Conservation (phyloP, 176 grass and related monocot species). For the Avena atlantica region DNA sequence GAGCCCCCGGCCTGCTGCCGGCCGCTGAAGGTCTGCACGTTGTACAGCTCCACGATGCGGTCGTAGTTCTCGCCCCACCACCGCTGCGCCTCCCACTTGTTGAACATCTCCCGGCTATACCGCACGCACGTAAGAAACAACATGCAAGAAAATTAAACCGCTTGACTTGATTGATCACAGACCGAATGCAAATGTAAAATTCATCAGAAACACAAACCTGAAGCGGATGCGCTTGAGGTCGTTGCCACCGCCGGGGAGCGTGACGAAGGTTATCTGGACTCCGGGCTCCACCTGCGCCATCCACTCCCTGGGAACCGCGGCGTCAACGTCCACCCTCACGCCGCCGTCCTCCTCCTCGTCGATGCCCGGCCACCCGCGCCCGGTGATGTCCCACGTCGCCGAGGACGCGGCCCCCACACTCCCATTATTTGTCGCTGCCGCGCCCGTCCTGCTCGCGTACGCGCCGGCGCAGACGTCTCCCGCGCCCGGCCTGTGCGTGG, state of each 20-base stretch:
- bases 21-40: slow-evolving; percentile 82
- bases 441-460: slow-evolving; percentile 26
- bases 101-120: slow-evolving; percentile 85
- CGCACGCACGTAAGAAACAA: too few species aligned
- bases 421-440: background rate
- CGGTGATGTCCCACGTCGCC: slow-evolving; percentile 56
- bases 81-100: slow-evolving; percentile 98
- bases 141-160: too few species aligned
- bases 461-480: slow-evolving; percentile 28
- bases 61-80: slow-evolving; percentile 99
- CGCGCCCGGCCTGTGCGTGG: background rate
- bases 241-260: slow-evolving; percentile 78
- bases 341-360: slow-evolving; percentile 35
- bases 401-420: slow-evolving; percentile 44
- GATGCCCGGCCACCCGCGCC: slow-evolving; percentile 15
- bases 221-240: slow-evolving; percentile 98
- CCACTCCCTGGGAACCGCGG: slow-evolving; percentile 73
- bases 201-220: slow-evolving; percentile 52
- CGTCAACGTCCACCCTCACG: slow-evolving; percentile 48
- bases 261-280: slow-evolving; percentile 94
- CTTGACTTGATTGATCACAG: too few species aligned
- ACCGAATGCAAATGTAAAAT: background rate
- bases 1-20: slow-evolving; percentile 67
- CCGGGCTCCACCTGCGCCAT: slow-evolving; percentile 95
- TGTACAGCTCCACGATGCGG: slow-evolving; percentile 97